These are phyloP conservation scores for Begonia masoniana DNA, from an alignment of 306 rosid genomes.

Conservation along the genomic window DNA sequence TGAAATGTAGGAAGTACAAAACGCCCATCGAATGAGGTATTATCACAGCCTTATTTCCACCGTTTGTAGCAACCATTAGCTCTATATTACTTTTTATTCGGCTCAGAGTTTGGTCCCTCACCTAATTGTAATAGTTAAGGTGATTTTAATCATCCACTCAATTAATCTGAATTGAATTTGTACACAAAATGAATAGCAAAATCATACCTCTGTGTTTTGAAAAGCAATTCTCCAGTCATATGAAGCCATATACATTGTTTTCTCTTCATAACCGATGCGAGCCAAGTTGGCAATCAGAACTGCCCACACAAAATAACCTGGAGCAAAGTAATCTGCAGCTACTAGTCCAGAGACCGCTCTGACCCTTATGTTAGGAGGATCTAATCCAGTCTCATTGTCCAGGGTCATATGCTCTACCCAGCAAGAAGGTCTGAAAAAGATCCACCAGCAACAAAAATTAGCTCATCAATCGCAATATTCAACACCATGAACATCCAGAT, in stretches of 20 bases:
- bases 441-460: conserved; percentile 7
- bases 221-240: conserved; percentile 85
- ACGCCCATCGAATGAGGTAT: conserved; percentile 40
- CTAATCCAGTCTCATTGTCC: conserved; percentile 76
- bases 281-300: conserved; percentile 82
- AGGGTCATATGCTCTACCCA: conserved; percentile 84
- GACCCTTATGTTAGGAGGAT: conserved; percentile 69
- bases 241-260: conserved; percentile 80
- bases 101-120: conserved; percentile 68
- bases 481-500: not conserved
- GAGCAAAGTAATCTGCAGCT: conserved; percentile 84
- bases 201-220: conserved; percentile 69
- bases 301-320: conserved; percentile 90
- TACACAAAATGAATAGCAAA: no score
- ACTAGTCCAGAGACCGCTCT: conserved; percentile 78
- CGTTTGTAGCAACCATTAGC: conserved; percentile 27
- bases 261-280: conserved; percentile 75
- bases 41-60: conserved; percentile 29
- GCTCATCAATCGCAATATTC: not conserved
- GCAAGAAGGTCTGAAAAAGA: conserved; percentile 56
- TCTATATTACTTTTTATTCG: conserved; percentile 69
- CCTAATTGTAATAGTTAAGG: conserved; percentile 25
- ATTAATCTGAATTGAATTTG: no score
- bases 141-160: not conserved
- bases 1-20: conserved; percentile 38